Percentiles rank a stretch among this genome's conserved stretches.
phyloP scores from a whole-genome alignment of 2,329 filamentous ascomycete species.

The Fusarium guadeloupense region DNA sequence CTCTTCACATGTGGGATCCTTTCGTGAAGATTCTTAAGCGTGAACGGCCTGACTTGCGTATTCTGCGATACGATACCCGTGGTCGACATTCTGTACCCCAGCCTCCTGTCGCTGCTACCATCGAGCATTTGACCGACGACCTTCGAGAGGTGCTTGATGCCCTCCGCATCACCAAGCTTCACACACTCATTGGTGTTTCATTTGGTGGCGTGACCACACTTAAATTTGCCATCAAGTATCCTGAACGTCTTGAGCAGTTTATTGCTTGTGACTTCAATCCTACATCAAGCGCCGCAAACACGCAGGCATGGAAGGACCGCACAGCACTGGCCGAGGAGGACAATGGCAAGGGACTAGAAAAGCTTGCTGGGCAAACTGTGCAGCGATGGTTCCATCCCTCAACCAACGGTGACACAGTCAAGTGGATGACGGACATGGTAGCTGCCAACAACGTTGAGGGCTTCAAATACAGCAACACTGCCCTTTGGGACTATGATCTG shows the following conservation, averaged over 20 bases:
- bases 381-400: slow-evolving; percentile 79
- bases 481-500: slow-evolving; percentile 77
- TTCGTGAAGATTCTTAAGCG: slow-evolving; percentile 71
- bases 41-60: slow-evolving; percentile 70
- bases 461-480: slow-evolving; percentile 73
- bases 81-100: slow-evolving; percentile 66
- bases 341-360: slow-evolving; percentile 66
- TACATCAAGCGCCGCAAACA: slow-evolving; percentile 76
- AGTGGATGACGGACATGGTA: slow-evolving; percentile 74
- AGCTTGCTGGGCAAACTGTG: slow-evolving; percentile 76
- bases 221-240: slow-evolving; percentile 74
- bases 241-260: slow-evolving; percentile 66
- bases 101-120: slow-evolving; percentile 60
- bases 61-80: slow-evolving; percentile 81
- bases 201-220: slow-evolving; percentile 83
- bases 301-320: slow-evolving; percentile 81
- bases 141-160: slow-evolving; percentile 72
- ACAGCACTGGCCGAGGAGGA: slow-evolving; percentile 71
- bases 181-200: slow-evolving; percentile 77
- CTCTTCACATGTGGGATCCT: slow-evolving; percentile 82
- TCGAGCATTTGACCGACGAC: slow-evolving; percentile 75
- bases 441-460: slow-evolving; percentile 73
- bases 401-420: slow-evolving; percentile 58
- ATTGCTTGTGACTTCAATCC: slow-evolving; percentile 83
- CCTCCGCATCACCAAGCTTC: slow-evolving; percentile 72